Conservation (phyloP, 805 yeast species). For the Myxozyma neotropica region DNA sequence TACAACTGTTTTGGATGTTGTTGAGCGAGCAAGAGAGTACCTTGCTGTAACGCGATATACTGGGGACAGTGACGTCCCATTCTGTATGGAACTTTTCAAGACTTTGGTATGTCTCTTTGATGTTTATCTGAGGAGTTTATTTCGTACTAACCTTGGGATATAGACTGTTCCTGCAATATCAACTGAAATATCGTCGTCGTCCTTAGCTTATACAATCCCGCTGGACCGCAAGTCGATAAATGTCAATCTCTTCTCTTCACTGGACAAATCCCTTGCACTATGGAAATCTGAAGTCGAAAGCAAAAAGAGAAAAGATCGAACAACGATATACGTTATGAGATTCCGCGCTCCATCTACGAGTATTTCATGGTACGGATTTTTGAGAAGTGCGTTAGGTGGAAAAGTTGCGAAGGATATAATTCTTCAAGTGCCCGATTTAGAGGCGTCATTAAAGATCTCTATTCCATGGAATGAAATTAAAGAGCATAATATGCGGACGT, state of each 20-base stretch:
- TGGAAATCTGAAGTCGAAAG: constrained; percentile 36
- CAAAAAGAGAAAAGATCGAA: constrained; percentile 7
- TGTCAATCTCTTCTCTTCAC: constrained; percentile 60
- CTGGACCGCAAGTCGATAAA: constrained; percentile 38
- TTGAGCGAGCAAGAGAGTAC: constrained; percentile 81
- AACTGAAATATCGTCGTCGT: constrained; percentile 35
- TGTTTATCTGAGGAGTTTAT: background rate
- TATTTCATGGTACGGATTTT: constrained; percentile 63
- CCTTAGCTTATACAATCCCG: constrained; percentile 17
- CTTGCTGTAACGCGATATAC: constrained; percentile 71
- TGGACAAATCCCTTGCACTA: constrained; percentile 71
- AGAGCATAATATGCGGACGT: constrained; percentile 1
- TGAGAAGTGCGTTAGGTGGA: constrained; percentile 52
- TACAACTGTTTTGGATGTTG: constrained; percentile 55
- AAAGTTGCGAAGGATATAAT: constrained; percentile 40
- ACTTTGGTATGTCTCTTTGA: constrained; percentile 32
- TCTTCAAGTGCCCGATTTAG: constrained; percentile 52
- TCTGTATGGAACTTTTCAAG: constrained; percentile 65
- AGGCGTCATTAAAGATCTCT: constrained; percentile 49
- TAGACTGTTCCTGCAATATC: constrained; percentile 27
- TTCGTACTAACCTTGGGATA: background rate
- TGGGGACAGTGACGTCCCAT: constrained; percentile 53
- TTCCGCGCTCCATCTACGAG: constrained; percentile 58
- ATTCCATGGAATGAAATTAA: constrained; percentile 47
- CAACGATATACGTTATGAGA: constrained; percentile 56